Evolutionary conservation across 1,284 basidiomycete genomes (phyloP).

Genomic region (Grifola frondosa): DNA sequence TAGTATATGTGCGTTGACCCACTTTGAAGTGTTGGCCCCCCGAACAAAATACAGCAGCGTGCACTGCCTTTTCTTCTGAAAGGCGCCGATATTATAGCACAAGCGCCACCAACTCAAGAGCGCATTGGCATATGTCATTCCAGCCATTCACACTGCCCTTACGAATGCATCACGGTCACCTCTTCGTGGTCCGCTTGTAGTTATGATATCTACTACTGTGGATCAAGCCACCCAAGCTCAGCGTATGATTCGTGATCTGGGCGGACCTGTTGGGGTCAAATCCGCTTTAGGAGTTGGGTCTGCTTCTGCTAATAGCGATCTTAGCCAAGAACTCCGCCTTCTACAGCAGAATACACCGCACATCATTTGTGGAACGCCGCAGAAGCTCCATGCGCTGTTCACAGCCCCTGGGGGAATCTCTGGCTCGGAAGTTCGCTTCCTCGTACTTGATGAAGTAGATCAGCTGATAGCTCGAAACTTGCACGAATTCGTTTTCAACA

Average conservation of each 20-base stretch:
- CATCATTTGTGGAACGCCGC: slow-evolving; percentile 94
- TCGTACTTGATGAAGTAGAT: slow-evolving; percentile 96
- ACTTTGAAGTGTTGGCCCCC: slow-evolving; percentile 80
- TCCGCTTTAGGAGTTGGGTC: slow-evolving; percentile 85
- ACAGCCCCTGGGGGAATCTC: slow-evolving; percentile 73
- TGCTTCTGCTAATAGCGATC: slow-evolving; percentile 60
- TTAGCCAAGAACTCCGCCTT: slow-evolving; percentile 76
- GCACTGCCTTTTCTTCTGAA: slow-evolving; percentile 93
- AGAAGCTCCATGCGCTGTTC: slow-evolving; percentile 92
- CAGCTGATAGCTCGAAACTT: slow-evolving; percentile 96
- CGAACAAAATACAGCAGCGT: slow-evolving; percentile 98
- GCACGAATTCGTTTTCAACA: slow-evolving; percentile 91
- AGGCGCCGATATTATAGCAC: slow-evolving; percentile 95
- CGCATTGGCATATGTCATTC: slow-evolving; percentile 97
- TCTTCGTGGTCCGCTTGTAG: slow-evolving; percentile 79
- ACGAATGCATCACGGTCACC: slow-evolving; percentile 53
- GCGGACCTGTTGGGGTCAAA: slow-evolving; percentile 85
- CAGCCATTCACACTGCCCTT: slow-evolving; percentile 85
- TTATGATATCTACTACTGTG: slow-evolving; percentile 96
- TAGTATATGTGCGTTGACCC: slow-evolving; percentile 9
- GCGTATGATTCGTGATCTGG: slow-evolving; percentile 93
- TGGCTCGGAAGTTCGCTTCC: slow-evolving; percentile 84
- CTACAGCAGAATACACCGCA: slow-evolving; percentile 92
- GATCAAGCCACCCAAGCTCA: slow-evolving; percentile 99
- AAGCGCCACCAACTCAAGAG: slow-evolving; percentile 97